A percentile compares a stretch with the other conserved stretches of the same genome.
Conservation (phyloP, 2,329 filamentous ascomycete species). For the Neopestalotiopsis clavispora region DNA sequence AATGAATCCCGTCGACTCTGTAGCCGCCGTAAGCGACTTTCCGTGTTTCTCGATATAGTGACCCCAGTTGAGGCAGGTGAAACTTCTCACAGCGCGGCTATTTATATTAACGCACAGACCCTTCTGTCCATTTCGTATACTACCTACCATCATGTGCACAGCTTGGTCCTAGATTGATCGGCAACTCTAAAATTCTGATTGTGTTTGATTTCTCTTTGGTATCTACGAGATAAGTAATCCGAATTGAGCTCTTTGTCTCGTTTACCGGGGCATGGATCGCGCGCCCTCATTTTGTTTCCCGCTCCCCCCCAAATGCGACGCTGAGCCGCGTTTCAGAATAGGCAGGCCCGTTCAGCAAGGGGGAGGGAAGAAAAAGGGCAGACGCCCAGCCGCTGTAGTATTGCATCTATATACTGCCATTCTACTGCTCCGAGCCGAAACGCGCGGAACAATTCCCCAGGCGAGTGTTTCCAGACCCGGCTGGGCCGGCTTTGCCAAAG, state of each 20-base stretch:
- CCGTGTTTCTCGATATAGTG: background rate
- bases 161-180: background rate
- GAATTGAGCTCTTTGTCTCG: too few relatives aligned
- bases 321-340: conserved; percentile 5
- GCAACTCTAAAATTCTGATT: too few relatives aligned
- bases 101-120: conserved; percentile 14
- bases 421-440: background rate
- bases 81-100: conserved; percentile 14
- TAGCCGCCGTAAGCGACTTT: background rate
- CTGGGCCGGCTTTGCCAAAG: too few relatives aligned
- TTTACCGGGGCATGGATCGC: too few relatives aligned
- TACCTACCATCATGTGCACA: background rate
- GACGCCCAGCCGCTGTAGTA: background rate
- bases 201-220: too few relatives aligned
- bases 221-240: too few relatives aligned
- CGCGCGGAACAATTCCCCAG: too few relatives aligned
- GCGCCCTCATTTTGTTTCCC: too few relatives aligned
- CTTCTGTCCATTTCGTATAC: background rate
- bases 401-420: background rate
- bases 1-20: background rate
- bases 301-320: background rate
- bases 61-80: background rate
- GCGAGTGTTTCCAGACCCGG: too few relatives aligned
- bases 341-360: background rate
- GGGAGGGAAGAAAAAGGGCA: background rate